Evolutionary conservation across 495 filamentous ascomycete genomes (phyloP).

Genomic region (Antarctomyces pellizariae): DNA sequence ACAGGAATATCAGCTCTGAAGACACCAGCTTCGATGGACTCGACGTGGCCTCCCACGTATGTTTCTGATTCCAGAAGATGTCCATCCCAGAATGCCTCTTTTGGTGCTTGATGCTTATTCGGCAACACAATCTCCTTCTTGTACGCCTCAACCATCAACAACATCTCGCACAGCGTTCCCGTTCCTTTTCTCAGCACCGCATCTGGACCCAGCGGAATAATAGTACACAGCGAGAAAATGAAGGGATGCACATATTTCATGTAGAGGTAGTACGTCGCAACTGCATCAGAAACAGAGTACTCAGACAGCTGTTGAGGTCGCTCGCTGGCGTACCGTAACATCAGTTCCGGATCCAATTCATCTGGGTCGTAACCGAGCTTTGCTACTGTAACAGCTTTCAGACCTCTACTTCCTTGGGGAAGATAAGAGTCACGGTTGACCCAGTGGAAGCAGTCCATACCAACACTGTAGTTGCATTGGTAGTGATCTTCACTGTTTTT

Average conservation of each 20-base stretch:
- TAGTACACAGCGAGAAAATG: constrained; percentile 94
- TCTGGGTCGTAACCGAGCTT: constrained; percentile 98
- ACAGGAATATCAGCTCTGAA: constrained; percentile 90
- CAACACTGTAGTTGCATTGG: constrained; percentile 80
- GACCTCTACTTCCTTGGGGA: constrained; percentile 85
- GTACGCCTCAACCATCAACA: constrained; percentile 96
- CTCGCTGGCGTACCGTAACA: constrained; percentile 87
- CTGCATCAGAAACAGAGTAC: constrained; percentile 97
- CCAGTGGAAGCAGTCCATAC: constrained; percentile 99
- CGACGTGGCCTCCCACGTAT: constrained; percentile 95
- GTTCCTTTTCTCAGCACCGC: constrained; percentile 89
- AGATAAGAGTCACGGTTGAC: constrained; percentile 97
- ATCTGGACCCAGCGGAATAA: constrained; percentile 80
- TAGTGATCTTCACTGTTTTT: constrained; percentile 92
- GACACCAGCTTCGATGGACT: constrained; percentile 97
- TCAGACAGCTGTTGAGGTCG: constrained; percentile 83
- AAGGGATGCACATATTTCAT: constrained; percentile 99
- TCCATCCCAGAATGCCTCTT: constrained; percentile 89
- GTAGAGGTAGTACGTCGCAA: constrained; percentile 97
- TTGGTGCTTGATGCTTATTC: constrained; percentile 83
- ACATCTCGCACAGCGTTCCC: constrained; percentile 93
- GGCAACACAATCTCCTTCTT: constrained; percentile 76
- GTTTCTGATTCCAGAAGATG: constrained; percentile 92
- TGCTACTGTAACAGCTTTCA: constrained; percentile 93
- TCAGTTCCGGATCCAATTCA: constrained; percentile 90